Conservation (phyloP, 306 rosid species). For the Fragaria nilgerrensis region DNA sequence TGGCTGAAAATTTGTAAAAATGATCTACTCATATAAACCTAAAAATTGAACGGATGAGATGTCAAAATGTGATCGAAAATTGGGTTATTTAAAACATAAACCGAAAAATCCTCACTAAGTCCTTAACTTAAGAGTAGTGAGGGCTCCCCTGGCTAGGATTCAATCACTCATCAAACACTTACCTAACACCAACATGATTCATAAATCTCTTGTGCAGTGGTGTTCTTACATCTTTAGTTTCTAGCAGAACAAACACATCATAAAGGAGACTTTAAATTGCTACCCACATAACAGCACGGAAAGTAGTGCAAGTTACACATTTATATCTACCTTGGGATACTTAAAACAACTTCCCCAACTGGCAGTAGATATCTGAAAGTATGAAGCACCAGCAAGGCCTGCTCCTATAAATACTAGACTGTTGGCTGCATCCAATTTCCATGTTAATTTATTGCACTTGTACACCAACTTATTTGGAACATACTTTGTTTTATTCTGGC, state of each 20-base stretch:
- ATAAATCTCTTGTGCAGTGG: not conserved
- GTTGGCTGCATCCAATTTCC: not conserved
- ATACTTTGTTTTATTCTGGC: not conserved
- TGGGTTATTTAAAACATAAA: too few relatives aligned
- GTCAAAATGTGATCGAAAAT: too few relatives aligned
- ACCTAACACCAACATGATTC: not conserved
- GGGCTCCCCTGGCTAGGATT: not conserved
- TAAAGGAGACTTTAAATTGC: too few relatives aligned
- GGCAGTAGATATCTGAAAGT: not conserved
- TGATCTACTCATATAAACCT: too few relatives aligned
- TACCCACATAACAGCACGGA: not conserved
- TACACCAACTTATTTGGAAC: not conserved
- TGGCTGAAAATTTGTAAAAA: too few relatives aligned
- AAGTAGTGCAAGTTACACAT: not conserved
- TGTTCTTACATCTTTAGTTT: not conserved
- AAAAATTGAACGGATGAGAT: too few relatives aligned
- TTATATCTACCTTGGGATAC: not conserved
- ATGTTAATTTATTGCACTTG: not conserved
- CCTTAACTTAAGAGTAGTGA: too few relatives aligned
- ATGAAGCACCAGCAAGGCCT: not conserved
- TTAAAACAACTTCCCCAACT: not conserved
- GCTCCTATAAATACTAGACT: not conserved
- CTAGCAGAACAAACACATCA: not conserved
- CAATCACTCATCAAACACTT: not conserved
- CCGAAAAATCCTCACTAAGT: too few relatives aligned